phyloP scores from a whole-genome alignment of 1,139 yeast genomes.

The Debaryomycetaceae sp. region DNA sequence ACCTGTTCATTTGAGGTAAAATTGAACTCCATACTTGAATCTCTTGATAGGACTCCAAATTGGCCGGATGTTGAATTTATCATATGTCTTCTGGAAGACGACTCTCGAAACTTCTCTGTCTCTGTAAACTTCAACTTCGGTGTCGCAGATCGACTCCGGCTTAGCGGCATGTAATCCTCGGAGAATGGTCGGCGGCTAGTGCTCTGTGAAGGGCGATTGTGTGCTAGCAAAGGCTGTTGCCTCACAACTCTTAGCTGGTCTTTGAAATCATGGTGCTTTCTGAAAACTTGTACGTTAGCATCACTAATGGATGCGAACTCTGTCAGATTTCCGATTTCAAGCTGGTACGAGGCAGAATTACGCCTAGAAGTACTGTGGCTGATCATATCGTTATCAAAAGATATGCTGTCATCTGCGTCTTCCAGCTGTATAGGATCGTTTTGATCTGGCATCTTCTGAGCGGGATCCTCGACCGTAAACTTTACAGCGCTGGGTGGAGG shows the following conservation, averaged over 20 bases:
- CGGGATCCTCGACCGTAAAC: neutral
- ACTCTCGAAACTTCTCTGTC: neutral
- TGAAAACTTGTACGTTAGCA: constrained; percentile 21
- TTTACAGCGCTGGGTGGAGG: neutral
- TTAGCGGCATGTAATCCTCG: neutral
- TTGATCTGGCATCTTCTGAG: neutral
- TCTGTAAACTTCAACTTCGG: neutral
- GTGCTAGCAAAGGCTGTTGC: neutral
- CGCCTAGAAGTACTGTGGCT: constrained; percentile 19
- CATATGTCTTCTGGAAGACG: neutral
- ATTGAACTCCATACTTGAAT: neutral
- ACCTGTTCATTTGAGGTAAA: constrained; percentile 1
- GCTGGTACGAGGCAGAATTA: constrained; percentile 6
- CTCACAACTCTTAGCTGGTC: neutral
- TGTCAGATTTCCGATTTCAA: constrained; percentile 8
- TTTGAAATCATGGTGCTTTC: constrained; percentile 5
- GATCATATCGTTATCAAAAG: constrained; percentile 15
- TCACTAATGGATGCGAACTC: constrained; percentile 16
- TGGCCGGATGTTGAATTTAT: neutral
- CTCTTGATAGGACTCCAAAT: neutral
- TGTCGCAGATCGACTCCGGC: neutral
- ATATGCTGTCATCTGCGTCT: constrained; percentile 4
- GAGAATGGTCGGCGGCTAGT: neutral
- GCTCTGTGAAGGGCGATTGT: neutral
- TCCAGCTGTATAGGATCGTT: neutral